Conservation (phyloP, 345 rosid genomes). For the Salix udensis region DNA sequence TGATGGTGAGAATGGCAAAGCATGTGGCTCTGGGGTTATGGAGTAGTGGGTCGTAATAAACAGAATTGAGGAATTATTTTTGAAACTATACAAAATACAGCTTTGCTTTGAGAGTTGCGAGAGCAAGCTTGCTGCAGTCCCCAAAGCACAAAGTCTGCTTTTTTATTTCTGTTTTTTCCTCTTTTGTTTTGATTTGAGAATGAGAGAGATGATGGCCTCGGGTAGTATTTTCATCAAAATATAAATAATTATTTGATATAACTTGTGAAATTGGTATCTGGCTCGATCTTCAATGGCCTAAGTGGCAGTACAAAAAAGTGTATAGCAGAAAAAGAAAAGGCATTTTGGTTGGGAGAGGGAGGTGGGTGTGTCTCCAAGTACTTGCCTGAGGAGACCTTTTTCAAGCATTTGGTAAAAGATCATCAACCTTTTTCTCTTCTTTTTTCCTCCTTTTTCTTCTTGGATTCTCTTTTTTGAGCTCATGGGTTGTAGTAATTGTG, state of each 20-base stretch:
- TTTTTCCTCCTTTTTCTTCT: background rate
- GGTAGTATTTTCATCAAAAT: background rate
- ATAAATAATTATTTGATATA: background rate
- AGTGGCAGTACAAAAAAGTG: background rate
- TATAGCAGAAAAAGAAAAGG: background rate
- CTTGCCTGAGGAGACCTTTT: too few relatives aligned
- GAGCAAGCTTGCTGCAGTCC: conserved; percentile 52
- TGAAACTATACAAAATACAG: conserved; percentile 14
- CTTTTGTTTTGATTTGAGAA: conserved; percentile 28
- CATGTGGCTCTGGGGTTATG: conserved; percentile 42
- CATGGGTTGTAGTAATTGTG: background rate
- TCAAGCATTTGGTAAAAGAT: background rate
- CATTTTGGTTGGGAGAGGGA: background rate
- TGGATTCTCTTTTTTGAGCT: background rate
- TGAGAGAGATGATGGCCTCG: background rate
- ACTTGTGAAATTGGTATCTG: background rate
- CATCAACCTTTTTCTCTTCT: background rate
- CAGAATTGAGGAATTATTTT: conserved; percentile 30
- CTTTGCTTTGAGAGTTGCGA: conserved; percentile 47
- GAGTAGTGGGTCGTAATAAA: conserved; percentile 31
- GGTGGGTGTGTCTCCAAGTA: background rate
- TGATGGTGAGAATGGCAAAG: conserved; percentile 25
- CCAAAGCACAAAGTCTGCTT: conserved; percentile 38
- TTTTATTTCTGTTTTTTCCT: conserved; percentile 20
- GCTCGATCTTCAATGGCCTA: background rate